Evolutionary conservation across 2,329 filamentous ascomycete species (phyloP).

Genomic region (Fusarium dimerum): DNA sequence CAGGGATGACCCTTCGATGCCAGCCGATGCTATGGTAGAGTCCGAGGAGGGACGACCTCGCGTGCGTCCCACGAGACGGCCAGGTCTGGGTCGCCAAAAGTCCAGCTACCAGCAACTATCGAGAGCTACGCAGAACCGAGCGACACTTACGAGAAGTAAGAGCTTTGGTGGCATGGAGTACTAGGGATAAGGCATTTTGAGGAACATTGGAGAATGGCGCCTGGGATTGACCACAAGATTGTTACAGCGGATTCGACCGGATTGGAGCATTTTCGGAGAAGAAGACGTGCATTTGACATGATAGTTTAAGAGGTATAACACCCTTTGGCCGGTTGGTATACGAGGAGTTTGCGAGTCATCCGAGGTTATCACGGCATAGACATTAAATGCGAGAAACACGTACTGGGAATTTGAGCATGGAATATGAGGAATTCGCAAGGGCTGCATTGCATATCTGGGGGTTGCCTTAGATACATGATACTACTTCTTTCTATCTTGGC

Average conservation of each 20-base stretch:
- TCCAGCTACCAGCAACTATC: slow-evolving; percentile 44
- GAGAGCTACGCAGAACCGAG: slow-evolving; percentile 46
- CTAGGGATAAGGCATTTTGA: slow-evolving; percentile 3
- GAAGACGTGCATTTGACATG: neutral
- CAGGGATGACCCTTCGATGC: slow-evolving; percentile 55
- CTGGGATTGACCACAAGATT: neutral
- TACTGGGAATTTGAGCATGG: neutral
- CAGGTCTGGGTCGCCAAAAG: slow-evolving; percentile 35
- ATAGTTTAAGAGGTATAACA: neutral
- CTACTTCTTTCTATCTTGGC: neutral
- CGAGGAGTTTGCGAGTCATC: neutral
- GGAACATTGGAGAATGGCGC: slow-evolving; percentile 10
- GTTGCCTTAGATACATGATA: neutral
- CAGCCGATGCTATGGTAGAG: slow-evolving; percentile 40
- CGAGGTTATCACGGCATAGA: no score
- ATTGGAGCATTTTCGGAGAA: neutral
- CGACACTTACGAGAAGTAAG: slow-evolving; percentile 48
- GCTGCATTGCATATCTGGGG: neutral
- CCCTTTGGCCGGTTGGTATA: neutral
- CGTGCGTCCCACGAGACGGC: slow-evolving; percentile 21
- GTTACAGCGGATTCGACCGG: neutral
- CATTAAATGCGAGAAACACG: neutral
- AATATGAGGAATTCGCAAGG: no score
- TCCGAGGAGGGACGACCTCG: slow-evolving; percentile 47
- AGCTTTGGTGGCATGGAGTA: slow-evolving; percentile 51